Evolutionary conservation across 768 basidiomycete species (phyloP).

Genomic region (Tylopilus rubrobrunneus): DNA sequence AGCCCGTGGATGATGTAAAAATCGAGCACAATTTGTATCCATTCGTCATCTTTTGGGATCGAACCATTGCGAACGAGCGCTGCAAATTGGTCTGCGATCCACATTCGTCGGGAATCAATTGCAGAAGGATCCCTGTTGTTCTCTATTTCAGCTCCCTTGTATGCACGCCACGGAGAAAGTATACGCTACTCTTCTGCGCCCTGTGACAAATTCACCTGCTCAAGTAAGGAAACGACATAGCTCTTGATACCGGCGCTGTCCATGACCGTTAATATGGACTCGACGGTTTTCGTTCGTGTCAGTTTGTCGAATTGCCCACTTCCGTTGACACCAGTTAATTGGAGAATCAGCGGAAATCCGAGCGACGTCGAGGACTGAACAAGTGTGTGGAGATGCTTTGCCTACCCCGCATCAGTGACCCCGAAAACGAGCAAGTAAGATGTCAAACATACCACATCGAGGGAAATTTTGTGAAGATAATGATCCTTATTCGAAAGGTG

Average conservation of each 20-base stretch:
- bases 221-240: slow-evolving; percentile 72
- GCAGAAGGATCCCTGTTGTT: slow-evolving; percentile 40
- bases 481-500: slow-evolving; percentile 87
- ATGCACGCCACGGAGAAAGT: not conserved
- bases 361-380: slow-evolving; percentile 73
- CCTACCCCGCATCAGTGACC: slow-evolving; percentile 40
- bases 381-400: slow-evolving; percentile 67
- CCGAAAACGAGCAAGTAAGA: not conserved
- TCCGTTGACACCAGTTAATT: slow-evolving; percentile 80
- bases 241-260: slow-evolving; percentile 67
- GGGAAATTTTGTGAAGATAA: slow-evolving; percentile 85
- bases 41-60: slow-evolving; percentile 76
- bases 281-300: slow-evolving; percentile 90
- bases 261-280: slow-evolving; percentile 74
- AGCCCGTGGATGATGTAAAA: slow-evolving; percentile 83
- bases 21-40: slow-evolving; percentile 71
- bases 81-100: slow-evolving; percentile 85
- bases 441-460: slow-evolving; percentile 59
- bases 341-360: slow-evolving; percentile 81
- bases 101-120: slow-evolving; percentile 58
- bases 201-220: slow-evolving; percentile 52
- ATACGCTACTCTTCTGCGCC: slow-evolving; percentile 39
- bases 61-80: slow-evolving; percentile 74
- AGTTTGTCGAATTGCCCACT: slow-evolving; percentile 87
- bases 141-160: slow-evolving; percentile 11